Evolutionary conservation across 768 basidiomycete species (phyloP), one percentile per base, ranked within the genome.

Genomic region (Suillus sp.): DNA sequence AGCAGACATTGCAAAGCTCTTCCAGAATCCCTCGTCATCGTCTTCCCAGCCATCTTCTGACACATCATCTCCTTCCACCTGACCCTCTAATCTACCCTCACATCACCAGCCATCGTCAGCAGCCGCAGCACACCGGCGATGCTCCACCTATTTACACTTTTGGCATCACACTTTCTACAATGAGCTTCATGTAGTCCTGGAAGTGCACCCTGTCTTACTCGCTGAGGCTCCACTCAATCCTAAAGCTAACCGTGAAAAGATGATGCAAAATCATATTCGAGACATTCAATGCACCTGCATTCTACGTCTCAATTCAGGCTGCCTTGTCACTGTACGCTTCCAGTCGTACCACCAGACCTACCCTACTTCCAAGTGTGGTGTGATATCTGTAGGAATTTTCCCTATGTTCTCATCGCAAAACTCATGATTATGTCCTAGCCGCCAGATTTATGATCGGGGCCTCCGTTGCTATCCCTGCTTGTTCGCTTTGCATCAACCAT

Each of bases 131-230:
- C n/a, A n/a, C n/a, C n/a, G n/a, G n/a, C n/a, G n/a, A n/a, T n/a
- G n/a, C n/a, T n/a, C n/a, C n/a, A n/a, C n/a, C n/a, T n/a, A n/a
- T n/a, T n/a, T n/a, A n/a, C n/a, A n/a, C n/a, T n/a, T n/a, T n/a
- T 96, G 94, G 94, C 93, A 95, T 77, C 94, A 96, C 83, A 95
- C 95, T 35, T 96, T 96, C 80, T 96, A 89, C 80, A 90, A 90
- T 71, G 89, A 90, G 71, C 83, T 90, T 64, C 88, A 89, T 74
- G 88, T 90, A 62, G 89, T 89, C 3, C 88, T 89, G 10, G 89
- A 90, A 73, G 89, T 90, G 72, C 89, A 89, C 77, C 89, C 88
- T 37, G 84, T 90, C 67, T 77, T 89, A 9, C 81, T 89, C 67
- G 90, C 89, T 55, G 88, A 89, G 73, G 88, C 89, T 54, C 89